Base-by-base conservation (phyloP, 208 protist species). In the Crithidia fasciculata region DNA sequence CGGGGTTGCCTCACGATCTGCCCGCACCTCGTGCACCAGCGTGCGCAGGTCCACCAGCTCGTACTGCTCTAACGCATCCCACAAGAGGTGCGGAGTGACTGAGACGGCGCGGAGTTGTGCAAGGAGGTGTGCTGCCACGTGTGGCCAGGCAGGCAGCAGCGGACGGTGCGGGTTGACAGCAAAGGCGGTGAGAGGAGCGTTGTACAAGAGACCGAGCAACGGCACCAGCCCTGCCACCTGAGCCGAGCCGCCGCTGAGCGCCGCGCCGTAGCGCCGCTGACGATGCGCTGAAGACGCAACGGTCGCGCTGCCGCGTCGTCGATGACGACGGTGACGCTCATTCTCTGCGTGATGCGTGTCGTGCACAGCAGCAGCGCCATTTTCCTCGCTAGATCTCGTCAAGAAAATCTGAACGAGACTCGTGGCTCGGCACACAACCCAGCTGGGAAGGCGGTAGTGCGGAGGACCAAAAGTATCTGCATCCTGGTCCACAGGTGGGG, bases 351-450 rank as follows among this genome's bases (percentile, higher is more conserved):
- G 44, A 49, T 49, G 8, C 10, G 44, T 10, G 44, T 10, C 6
- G 44, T 49, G 10, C 44, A 6, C 44, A 49, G n/a, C n/a, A n/a
- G n/a, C n/a, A n/a, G n/a, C n/a, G n/a, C n/a, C n/a, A n/a, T n/a
- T n/a, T n/a, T n/a, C n/a, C n/a, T 37, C 64, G 10, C 40, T 15
- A 6, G 9, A 50, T 15, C 52, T 28, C n/a, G 39, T 15, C 52
- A 80, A 43, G 18, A 86, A 74, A 13, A n/a, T 10, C 15, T 69
- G 72, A 66, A 87, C 74, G 9, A 87, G 74, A 54, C 44, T 49
- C 52, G 37, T n/a, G 5, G 78, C 80, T 16, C 76, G 78, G 53
- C 59, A 75, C 43, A 58, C 74, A 36, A 87, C 65, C 78, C 82
- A 87, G 39, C 59, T 63, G 18, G 78, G 82, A 13, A 80, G 44